Evolutionary conservation across 1,139 yeast genomes (phyloP), one percentile per base, ranked within the genome.

Genomic region (Lodderomyces beijingensis): DNA sequence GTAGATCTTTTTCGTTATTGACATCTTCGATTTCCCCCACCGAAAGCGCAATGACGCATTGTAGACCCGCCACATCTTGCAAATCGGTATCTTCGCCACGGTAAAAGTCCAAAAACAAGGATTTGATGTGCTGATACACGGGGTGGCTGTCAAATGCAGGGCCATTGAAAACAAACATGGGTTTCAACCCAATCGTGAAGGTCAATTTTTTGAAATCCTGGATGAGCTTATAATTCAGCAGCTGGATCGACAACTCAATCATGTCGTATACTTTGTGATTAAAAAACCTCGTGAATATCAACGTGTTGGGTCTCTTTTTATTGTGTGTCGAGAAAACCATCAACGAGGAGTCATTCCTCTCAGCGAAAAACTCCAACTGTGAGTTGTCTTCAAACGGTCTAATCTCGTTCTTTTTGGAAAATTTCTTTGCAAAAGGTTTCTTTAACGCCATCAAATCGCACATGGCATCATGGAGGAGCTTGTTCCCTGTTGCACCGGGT

Each of bases 11-110:
- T 9, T 39, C 42, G 29, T 35, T 35, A 33, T 41, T 41, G 12
- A 39, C 28, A 34, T 44, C 44, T 22, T 40, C 43, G 40, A 84
- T 81, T 42, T 79, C 81, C 23, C 79, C 85, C 3, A 86, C 79
- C 18, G 95, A 81, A 39, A 91, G 62, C 2, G 95, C 77, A 47
- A 91, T 87, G 34, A 91, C 80, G 54, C 85, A 86, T 61, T 91
- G 97, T 46, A 91, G 69, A 32, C 97, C 96, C 4, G 96, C 94
- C 35, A 89, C 95, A 57, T 93, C 98, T 51, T 87, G 89, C 50
- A 86, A 69, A 40, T 79, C 81, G 17, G 93, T 79, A 39, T 74
- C 79, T 47, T 84, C 87, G 22, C 97, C 97, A 43, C 94, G 73
- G 72, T 82, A 91, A 57, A 93, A 84, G 59, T 91, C 99, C 48